Evolutionary conservation across 768 basidiomycete species (phyloP), one percentile per base, ranked within the genome.

Genomic region (Lyophyllum shimeji): DNA sequence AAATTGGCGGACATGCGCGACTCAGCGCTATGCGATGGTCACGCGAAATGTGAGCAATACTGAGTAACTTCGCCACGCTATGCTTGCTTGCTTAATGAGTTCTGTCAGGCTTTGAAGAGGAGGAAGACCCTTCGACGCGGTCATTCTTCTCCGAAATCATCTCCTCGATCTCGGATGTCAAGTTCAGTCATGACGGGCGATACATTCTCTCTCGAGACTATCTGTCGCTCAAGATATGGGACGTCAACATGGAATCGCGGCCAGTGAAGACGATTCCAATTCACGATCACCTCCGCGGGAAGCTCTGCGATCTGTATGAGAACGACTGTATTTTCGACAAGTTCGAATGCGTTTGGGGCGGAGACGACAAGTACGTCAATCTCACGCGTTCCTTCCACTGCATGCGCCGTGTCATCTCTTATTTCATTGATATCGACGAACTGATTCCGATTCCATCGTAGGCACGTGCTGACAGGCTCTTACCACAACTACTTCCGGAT

Each of bases 401-500:
- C n/a, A n/a, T n/a, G n/a, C n/a, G n/a, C n/a, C n/a, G n/a, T n/a
- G n/a, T n/a, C n/a, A n/a, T n/a, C n/a, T n/a, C n/a, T n/a, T n/a
- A n/a, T n/a, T 52, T 48, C 56, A 56, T 53, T 21, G 29, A 24
- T 31, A 45, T 40, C 15, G 44, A 47, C 12, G 18, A 49, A 37
- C 63, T 71, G 47, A 70, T 63, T 54, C 56, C 6, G 47, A 48
- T 33, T 17, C 15, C 34, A 37, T 58, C n/a, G 42, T 53, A 99
- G 97, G 67, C 87, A 95, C 71, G 94, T 98, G 57, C 79, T 99
- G 60, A 98, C 97, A n/a, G 97, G 97, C 43, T 98, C 97, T 49
- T 99, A 99, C 77, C 96, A 98, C 78, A 99, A 99, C 76, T 98
- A 96, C 77, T 95, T 99, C 90, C 94, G 95, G 71, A 97, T 99